These are phyloP conservation scores for Penicillium canescens DNA, from an alignment of 495 filamentous ascomycete genomes.

Conservation along the genomic window DNA sequence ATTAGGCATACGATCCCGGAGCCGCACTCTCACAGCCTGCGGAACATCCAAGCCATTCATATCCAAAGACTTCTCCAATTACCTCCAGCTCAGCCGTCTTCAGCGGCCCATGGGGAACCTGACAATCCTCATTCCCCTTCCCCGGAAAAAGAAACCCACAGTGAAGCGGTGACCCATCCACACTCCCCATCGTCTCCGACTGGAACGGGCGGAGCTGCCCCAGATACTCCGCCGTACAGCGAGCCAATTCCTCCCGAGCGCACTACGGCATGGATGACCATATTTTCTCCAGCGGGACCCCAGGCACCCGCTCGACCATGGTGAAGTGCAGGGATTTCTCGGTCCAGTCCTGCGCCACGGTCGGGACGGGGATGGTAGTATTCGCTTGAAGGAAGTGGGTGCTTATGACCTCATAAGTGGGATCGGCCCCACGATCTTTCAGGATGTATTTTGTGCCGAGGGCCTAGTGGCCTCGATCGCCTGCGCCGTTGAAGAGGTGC, in stretches of 20 bases:
- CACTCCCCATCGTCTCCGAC: not conserved
- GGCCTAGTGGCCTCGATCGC: not conserved
- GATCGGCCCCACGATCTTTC: constrained; percentile 22
- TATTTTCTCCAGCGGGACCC: constrained; percentile 2
- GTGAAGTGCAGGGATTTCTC: not conserved
- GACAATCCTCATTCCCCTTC: not conserved
- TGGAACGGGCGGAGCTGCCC: constrained; percentile 2
- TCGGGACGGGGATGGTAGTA: constrained; percentile 15
- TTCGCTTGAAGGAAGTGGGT: constrained; percentile 14
- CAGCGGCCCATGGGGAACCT: constrained; percentile 20
- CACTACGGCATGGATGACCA: constrained; percentile 1
- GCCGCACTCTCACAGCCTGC: constrained; percentile 8
- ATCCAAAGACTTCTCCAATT: constrained; percentile 12
- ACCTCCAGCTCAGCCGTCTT: constrained; percentile 24
- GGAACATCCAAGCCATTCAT: constrained; percentile 13
- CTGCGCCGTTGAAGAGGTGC: not conserved
- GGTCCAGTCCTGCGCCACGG: constrained; percentile 2
- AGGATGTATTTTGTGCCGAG: not conserved
- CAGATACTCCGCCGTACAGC: not conserved
- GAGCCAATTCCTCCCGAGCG: not conserved
- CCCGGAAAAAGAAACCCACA: not conserved
- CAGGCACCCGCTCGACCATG: constrained; percentile 5
- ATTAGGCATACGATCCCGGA: constrained; percentile 24
- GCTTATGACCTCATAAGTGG: constrained; percentile 15
- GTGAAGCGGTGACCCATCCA: not conserved